phyloP scores from a whole-genome alignment of 2,329 filamentous ascomycete genomes.

The Botrytis hyacinthi region DNA sequence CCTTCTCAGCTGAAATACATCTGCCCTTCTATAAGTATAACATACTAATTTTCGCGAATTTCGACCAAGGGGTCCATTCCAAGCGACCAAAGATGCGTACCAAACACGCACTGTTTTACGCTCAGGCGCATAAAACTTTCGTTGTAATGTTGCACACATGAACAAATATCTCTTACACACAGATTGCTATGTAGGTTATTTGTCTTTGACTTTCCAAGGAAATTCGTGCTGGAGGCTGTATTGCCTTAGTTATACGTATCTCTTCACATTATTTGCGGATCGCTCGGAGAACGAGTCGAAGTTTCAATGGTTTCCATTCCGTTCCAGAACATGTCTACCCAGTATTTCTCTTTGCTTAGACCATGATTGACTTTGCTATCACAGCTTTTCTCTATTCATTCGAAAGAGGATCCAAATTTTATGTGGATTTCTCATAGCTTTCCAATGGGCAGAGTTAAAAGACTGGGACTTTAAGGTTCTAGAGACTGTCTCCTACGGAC shows the following conservation, averaged over 20 bases:
- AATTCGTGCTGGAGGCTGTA: neutral
- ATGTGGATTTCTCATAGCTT: neutral
- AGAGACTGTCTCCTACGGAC: neutral
- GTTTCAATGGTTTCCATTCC: neutral
- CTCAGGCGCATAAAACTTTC: neutral
- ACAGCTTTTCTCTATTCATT: neutral
- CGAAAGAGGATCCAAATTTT: neutral
- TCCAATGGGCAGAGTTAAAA: neutral
- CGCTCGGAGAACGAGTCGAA: neutral
- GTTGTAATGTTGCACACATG: neutral
- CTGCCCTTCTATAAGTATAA: neutral
- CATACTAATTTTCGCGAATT: neutral
- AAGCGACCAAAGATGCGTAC: neutral
- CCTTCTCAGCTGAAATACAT: neutral
- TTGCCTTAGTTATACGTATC: neutral
- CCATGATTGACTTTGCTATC: neutral
- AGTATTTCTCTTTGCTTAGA: neutral
- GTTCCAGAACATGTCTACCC: neutral
- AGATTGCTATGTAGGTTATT: neutral
- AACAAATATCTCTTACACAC: no score
- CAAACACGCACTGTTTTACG: slow-evolving; percentile 4
- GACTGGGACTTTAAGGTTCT: neutral
- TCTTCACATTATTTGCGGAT: neutral
- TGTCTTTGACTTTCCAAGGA: neutral
- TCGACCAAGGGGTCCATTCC: neutral